Evolutionary conservation across 2,329 filamentous ascomycete species (phyloP).

Genomic region (Diaporthe ilicicola): DNA sequence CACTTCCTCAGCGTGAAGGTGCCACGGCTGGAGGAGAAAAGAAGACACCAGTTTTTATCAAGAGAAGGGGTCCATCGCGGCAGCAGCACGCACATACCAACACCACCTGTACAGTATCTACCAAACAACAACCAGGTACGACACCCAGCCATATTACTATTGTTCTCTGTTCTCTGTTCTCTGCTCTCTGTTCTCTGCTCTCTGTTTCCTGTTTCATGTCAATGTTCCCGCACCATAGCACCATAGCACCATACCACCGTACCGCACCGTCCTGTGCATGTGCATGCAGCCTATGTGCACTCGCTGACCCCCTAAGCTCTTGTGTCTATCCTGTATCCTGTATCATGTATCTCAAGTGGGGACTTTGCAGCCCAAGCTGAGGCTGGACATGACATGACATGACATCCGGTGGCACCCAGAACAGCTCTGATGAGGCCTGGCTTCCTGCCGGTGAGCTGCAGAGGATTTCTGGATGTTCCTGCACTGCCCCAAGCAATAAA

Average conservation of each 20-base stretch:
- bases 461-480: constrained; percentile 17
- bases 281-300: no score
- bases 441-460: constrained; percentile 1
- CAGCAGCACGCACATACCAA: neutral
- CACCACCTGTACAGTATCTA: neutral
- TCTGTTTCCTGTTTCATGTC: neutral
- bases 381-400: constrained; percentile 1
- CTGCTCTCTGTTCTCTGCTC: neutral
- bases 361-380: constrained; percentile 1
- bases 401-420: neutral
- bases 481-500: constrained; percentile 21
- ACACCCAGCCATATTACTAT: neutral
- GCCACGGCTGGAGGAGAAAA: neutral
- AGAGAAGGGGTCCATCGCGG: neutral
- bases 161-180: neutral
- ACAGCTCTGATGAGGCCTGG: neutral
- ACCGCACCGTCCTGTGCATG: neutral
- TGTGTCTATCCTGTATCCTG: no score
- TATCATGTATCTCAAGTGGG: constrained; percentile 1
- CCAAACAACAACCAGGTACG: neutral
- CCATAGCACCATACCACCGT: neutral
- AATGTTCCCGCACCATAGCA: neutral
- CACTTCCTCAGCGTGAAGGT: no score
- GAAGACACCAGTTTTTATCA: neutral
- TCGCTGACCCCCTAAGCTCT: neutral